Evolutionary conservation across 2,329 filamentous ascomycete species (phyloP).

Genomic region (Aspergillus ibericus): DNA sequence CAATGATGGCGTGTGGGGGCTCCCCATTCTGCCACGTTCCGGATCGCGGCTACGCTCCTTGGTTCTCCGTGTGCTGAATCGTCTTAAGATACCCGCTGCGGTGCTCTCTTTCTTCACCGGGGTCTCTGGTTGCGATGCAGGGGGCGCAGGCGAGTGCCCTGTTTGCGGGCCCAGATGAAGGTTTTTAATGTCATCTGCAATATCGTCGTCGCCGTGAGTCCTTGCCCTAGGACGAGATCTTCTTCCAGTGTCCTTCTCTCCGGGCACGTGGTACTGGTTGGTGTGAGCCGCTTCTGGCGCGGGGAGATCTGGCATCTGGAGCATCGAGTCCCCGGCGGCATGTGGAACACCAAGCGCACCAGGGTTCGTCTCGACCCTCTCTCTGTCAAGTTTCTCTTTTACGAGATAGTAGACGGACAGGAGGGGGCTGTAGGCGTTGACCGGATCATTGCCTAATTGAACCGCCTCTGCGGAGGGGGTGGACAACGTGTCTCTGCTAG

Average conservation of each 20-base stretch:
- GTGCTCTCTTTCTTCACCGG: slow-evolving; percentile 80
- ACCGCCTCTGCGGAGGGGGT: slow-evolving; percentile 84
- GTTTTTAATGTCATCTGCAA: slow-evolving; percentile 70
- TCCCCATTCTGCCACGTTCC: slow-evolving; percentile 54
- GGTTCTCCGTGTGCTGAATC: slow-evolving; percentile 86
- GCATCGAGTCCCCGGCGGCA: slow-evolving; percentile 55
- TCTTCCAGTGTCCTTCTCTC: slow-evolving; percentile 82
- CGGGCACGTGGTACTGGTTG: slow-evolving; percentile 87
- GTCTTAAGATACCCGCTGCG: slow-evolving; percentile 77
- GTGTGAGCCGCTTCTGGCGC: slow-evolving; percentile 86
- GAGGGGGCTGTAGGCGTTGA: slow-evolving; percentile 90
- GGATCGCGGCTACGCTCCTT: slow-evolving; percentile 52
- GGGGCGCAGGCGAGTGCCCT: slow-evolving; percentile 50
- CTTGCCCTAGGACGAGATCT: slow-evolving; percentile 80
- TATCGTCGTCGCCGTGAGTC: slow-evolving; percentile 93
- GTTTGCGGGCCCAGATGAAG: slow-evolving; percentile 56
- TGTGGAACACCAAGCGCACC: slow-evolving; percentile 59
- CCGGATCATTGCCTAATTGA: slow-evolving; percentile 76
- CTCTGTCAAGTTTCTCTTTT: slow-evolving; percentile 87
- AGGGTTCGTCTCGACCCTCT: slow-evolving; percentile 61
- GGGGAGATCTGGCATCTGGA: slow-evolving; percentile 71
- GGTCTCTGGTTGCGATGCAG: slow-evolving; percentile 61
- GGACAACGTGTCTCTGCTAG: slow-evolving; percentile 80
- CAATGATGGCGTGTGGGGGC: slow-evolving; percentile 71
- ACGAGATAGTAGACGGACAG: slow-evolving; percentile 95